A percentile compares a stretch with the other conserved stretches of the same genome.
Evolutionary conservation across 2,329 filamentous ascomycete species (phyloP).

Genomic region (Colletotrichum limetticola): DNA sequence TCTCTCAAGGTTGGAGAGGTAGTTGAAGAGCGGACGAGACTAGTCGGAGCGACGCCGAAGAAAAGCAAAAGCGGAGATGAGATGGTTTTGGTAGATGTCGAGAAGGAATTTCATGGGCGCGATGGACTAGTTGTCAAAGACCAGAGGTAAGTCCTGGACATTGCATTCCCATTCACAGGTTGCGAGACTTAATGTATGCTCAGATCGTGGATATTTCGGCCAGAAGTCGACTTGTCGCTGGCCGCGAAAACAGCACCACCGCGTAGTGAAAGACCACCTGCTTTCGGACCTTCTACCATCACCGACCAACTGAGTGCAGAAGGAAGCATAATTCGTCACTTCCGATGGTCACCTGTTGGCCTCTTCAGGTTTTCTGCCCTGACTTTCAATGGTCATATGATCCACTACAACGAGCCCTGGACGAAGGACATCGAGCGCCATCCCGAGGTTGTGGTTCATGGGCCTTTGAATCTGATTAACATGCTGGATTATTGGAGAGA

Average conservation of each 20-base stretch:
- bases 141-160: slow-evolving; percentile 50
- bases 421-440: slow-evolving; percentile 75
- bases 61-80: slow-evolving; percentile 63
- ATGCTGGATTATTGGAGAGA: slow-evolving; percentile 77
- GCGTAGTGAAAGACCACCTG: background rate
- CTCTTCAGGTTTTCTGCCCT: slow-evolving; percentile 87
- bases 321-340: slow-evolving; percentile 41
- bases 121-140: slow-evolving; percentile 65
- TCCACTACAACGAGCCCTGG: slow-evolving; percentile 81
- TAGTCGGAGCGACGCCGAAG: slow-evolving; percentile 66
- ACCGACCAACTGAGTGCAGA: background rate
- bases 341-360: slow-evolving; percentile 57
- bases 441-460: slow-evolving; percentile 79
- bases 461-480: slow-evolving; percentile 79
- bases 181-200: background rate
- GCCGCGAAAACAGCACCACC: slow-evolving; percentile 35
- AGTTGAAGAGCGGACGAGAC: slow-evolving; percentile 65
- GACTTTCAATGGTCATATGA: slow-evolving; percentile 87
- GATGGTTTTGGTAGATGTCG: slow-evolving; percentile 73
- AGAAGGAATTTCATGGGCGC: slow-evolving; percentile 67
- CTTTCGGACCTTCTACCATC: slow-evolving; percentile 5
- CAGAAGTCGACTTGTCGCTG: slow-evolving; percentile 42
- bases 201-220: slow-evolving; percentile 57
- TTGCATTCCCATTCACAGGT: too few species aligned
- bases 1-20: slow-evolving; percentile 63